Conservation (phyloP, 1,139 yeast genomes). For the Debaryomyces coudertii region DNA sequence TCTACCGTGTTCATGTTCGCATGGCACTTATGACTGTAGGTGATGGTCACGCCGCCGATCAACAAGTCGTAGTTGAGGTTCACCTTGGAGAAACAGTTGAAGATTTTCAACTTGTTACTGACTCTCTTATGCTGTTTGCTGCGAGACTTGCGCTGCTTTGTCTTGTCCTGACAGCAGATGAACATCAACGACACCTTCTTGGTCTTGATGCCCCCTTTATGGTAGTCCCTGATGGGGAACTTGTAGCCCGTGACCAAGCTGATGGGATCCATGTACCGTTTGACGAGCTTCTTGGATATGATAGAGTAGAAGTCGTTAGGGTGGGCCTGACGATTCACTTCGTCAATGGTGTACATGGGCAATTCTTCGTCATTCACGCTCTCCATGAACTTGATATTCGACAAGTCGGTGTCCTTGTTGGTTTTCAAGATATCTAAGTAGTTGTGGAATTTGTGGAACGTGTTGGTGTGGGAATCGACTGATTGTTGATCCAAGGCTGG, state of each 20-base stretch:
- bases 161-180: slow-evolving; percentile 44
- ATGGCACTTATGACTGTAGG: slow-evolving; percentile 40
- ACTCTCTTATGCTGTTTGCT: slow-evolving; percentile 37
- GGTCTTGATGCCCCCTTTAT: slow-evolving; percentile 40
- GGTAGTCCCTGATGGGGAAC: slow-evolving; percentile 45
- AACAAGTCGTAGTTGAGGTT: slow-evolving; percentile 36
- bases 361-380: slow-evolving; percentile 23
- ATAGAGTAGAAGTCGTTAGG: slow-evolving; percentile 29
- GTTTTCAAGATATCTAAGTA: slow-evolving; percentile 26
- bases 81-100: slow-evolving; percentile 39
- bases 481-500: slow-evolving; percentile 1
- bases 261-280: slow-evolving; percentile 37
- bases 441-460: slow-evolving; percentile 9
- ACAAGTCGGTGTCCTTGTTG: slow-evolving; percentile 34
- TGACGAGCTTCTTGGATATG: slow-evolving; percentile 32
- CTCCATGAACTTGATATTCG: slow-evolving; percentile 28
- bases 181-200: slow-evolving; percentile 44
- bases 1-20: slow-evolving; percentile 1
- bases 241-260: slow-evolving; percentile 40
- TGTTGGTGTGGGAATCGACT: slow-evolving; percentile 5
- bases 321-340: slow-evolving; percentile 17
- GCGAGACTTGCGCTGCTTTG: slow-evolving; percentile 40
- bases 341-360: slow-evolving; percentile 25
- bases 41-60: slow-evolving; percentile 33
- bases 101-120: slow-evolving; percentile 38